A percentile compares a stretch with the other conserved stretches of the same genome.
phyloP scores from a whole-genome alignment of 345 rosid species.

The Mercurialis annua region DNA sequence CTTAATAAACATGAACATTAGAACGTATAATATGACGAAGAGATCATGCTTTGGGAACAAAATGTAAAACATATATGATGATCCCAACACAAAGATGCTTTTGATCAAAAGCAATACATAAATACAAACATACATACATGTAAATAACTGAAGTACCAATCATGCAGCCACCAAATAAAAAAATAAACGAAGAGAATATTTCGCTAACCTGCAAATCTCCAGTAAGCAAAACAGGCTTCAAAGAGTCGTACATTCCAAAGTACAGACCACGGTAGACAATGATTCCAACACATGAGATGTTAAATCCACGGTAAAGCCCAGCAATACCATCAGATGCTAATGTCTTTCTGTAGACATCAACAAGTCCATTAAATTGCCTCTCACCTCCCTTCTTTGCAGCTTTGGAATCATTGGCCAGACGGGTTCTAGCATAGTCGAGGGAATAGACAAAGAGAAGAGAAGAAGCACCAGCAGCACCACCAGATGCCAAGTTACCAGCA shows the following conservation, averaged over 20 bases:
- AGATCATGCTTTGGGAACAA: not conserved
- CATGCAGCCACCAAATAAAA: no score
- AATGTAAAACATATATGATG: not conserved
- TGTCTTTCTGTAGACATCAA: constrained; percentile 36
- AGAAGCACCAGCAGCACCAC: constrained; percentile 34
- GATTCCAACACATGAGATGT: constrained; percentile 33
- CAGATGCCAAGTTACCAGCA: constrained; percentile 31
- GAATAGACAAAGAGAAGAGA: constrained; percentile 30
- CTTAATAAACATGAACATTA: not conserved
- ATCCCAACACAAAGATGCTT: not conserved
- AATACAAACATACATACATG: not conserved
- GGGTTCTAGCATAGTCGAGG: constrained; percentile 27
- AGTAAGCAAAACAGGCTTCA: constrained; percentile 29
- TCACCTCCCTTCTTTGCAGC: constrained; percentile 31
- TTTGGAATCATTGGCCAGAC: constrained; percentile 29
- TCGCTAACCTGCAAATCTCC: constrained; percentile 27
- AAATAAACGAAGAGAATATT: not conserved
- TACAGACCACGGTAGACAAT: constrained; percentile 37
- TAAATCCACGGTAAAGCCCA: constrained; percentile 34
- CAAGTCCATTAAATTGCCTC: constrained; percentile 30
- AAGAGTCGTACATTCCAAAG: constrained; percentile 31
- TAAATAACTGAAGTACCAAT: not conserved
- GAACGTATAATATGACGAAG: no score
- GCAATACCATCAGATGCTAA: constrained; percentile 32
- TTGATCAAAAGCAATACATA: not conserved